Evolutionary conservation across 768 basidiomycete species (phyloP).

Genomic region (Termitomyces bulborhizus): DNA sequence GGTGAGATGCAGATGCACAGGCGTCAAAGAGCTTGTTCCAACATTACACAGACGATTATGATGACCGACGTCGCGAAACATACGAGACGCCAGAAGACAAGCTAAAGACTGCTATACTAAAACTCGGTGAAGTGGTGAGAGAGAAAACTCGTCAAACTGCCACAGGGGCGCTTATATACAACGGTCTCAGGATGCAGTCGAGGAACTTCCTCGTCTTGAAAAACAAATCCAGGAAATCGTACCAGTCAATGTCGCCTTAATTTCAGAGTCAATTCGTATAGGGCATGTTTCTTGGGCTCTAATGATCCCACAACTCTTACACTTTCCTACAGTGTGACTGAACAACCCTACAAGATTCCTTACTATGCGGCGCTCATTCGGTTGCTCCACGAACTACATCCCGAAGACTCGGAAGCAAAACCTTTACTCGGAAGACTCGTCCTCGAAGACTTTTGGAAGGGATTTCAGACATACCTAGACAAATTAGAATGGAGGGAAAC

Average conservation of each 20-base stretch:
- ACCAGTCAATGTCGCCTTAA: slow-evolving; percentile 50
- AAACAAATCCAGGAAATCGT: slow-evolving; percentile 56
- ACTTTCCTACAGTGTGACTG: slow-evolving; percentile 55
- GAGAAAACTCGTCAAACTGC: slow-evolving; percentile 3
- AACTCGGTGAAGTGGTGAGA: slow-evolving; percentile 79
- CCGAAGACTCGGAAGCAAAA: slow-evolving; percentile 27
- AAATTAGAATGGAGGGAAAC: slow-evolving; percentile 89
- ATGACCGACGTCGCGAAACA: slow-evolving; percentile 58
- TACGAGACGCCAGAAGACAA: slow-evolving; percentile 71
- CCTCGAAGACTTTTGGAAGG: slow-evolving; percentile 86
- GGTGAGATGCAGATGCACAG: slow-evolving; percentile 36
- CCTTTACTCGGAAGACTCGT: slow-evolving; percentile 61
- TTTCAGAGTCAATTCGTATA: slow-evolving; percentile 72
- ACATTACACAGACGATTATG: slow-evolving; percentile 52
- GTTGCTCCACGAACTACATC: slow-evolving; percentile 48
- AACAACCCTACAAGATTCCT: slow-evolving; percentile 92
- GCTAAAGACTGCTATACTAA: slow-evolving; percentile 59
- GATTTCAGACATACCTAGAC: slow-evolving; percentile 85
- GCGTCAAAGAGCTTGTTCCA: slow-evolving; percentile 12
- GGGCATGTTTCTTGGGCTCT: slow-evolving; percentile 37
- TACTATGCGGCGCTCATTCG: slow-evolving; percentile 81
- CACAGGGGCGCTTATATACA: slow-evolving; percentile 2
- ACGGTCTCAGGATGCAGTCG: slow-evolving; percentile 50
- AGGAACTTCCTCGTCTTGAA: slow-evolving; percentile 65
- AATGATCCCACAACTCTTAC: background rate